These are phyloP conservation scores for Chalaropsis ovoidea DNA, from an alignment of 2,329 filamentous ascomycete genomes.

Conservation along the genomic window DNA sequence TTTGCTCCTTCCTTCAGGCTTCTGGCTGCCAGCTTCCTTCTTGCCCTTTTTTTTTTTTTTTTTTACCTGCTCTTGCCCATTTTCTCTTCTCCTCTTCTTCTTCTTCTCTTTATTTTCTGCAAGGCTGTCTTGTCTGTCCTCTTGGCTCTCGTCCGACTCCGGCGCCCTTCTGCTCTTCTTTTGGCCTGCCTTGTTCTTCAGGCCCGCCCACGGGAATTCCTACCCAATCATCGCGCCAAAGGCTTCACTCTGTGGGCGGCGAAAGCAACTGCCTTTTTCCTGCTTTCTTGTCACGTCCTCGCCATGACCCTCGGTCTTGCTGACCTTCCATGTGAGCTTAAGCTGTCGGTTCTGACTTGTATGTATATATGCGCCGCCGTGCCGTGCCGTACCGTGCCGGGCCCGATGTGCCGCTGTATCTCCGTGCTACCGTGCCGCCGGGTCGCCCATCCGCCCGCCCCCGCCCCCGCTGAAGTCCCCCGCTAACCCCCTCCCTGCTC, in stretches of 20 bases:
- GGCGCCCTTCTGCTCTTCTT: no score
- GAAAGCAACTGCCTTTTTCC: background rate
- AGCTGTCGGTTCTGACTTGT: constrained; percentile 19
- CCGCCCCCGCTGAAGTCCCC: background rate
- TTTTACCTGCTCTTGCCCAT: no score
- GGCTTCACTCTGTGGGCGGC: background rate
- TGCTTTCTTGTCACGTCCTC: background rate
- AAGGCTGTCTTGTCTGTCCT: background rate
- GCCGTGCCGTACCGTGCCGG: no score
- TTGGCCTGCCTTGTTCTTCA: no score
- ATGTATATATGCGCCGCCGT: constrained; percentile 2
- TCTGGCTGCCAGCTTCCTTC: background rate
- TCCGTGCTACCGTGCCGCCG: no score
- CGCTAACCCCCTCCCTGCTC: background rate
- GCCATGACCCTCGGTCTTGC: constrained; percentile 10
- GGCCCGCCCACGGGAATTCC: constrained; percentile 1
- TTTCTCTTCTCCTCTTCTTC: background rate
- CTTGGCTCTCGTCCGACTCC: background rate
- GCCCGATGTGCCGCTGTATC: no score
- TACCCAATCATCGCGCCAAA: background rate
- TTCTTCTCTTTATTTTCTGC: background rate
- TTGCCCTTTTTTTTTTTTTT: no score
- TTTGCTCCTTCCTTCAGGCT: background rate
- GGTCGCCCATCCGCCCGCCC: background rate
- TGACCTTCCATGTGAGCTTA: constrained; percentile 18